phyloP scores from a whole-genome alignment of 1,284 basidiomycete genomes.

The Porphyrellus sp. region DNA sequence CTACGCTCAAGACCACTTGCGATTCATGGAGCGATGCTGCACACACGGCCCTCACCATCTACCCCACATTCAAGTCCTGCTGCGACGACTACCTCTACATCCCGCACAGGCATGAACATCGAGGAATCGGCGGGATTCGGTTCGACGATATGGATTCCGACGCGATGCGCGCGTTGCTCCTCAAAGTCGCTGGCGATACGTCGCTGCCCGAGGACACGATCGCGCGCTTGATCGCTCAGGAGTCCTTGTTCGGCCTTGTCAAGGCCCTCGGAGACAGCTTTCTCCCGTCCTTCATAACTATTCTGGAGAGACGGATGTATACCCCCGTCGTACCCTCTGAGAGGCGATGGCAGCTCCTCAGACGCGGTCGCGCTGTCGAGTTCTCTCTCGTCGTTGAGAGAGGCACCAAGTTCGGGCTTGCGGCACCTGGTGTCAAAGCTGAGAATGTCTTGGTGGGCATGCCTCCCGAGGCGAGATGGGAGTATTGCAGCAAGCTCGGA shows the following conservation, averaged over 20 bases:
- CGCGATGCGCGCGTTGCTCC: slow-evolving; percentile 39
- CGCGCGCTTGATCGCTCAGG: slow-evolving; percentile 45
- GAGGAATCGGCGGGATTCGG: slow-evolving; percentile 95
- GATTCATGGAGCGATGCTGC: slow-evolving; percentile 56
- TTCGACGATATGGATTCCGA: slow-evolving; percentile 82
- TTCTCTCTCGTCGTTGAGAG: slow-evolving; percentile 88
- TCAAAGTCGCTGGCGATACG: slow-evolving; percentile 30
- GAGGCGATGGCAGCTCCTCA: slow-evolving; percentile 84
- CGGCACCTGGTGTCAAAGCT: slow-evolving; percentile 81
- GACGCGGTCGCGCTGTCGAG: slow-evolving; percentile 86
- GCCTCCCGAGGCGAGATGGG: slow-evolving; percentile 87
- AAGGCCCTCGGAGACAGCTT: slow-evolving; percentile 70
- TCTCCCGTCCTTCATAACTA: slow-evolving; percentile 79
- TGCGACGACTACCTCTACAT: slow-evolving; percentile 96
- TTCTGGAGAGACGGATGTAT: slow-evolving; percentile 62
- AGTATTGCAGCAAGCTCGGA: slow-evolving; percentile 82
- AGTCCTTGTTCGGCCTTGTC: slow-evolving; percentile 66
- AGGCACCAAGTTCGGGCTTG: slow-evolving; percentile 83
- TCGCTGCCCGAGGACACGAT: slow-evolving; percentile 39
- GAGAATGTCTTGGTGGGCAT: slow-evolving; percentile 90
- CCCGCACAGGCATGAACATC: slow-evolving; percentile 79
- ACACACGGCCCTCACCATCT: slow-evolving; percentile 33
- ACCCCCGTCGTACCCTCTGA: slow-evolving; percentile 40
- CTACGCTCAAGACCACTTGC: slow-evolving; percentile 71
- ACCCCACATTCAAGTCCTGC: slow-evolving; percentile 90